Evolutionary conservation across 495 filamentous ascomycete genomes (phyloP).

Genomic region (Penicillium arizonense): DNA sequence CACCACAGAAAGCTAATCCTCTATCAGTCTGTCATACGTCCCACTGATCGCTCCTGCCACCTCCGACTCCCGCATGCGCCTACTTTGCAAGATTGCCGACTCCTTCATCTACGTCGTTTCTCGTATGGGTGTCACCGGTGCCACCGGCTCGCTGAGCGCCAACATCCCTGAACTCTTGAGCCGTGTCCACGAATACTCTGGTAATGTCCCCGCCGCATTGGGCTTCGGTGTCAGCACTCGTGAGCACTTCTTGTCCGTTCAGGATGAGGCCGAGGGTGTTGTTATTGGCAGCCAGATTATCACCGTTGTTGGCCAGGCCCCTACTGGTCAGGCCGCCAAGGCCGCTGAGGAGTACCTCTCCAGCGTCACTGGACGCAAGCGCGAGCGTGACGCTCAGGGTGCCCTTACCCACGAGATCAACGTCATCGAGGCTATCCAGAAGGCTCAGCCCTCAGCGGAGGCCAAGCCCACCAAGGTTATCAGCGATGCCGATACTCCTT

Average conservation of each 20-base stretch:
- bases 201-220: constrained; percentile 82
- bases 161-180: constrained; percentile 77
- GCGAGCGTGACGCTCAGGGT: constrained; percentile 38
- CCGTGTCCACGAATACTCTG: constrained; percentile 90
- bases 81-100: constrained; percentile 95
- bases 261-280: constrained; percentile 83
- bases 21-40: constrained; percentile 78
- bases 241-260: constrained; percentile 87
- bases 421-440: constrained; percentile 60
- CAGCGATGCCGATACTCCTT: constrained; percentile 55
- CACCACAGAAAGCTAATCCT: not conserved
- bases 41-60: constrained; percentile 94
- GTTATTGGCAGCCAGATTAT: constrained; percentile 97
- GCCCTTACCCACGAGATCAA: constrained; percentile 36
- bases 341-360: constrained; percentile 84
- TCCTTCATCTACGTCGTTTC: constrained; percentile 99
- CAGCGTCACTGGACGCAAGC: constrained; percentile 67
- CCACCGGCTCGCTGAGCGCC: constrained; percentile 74
- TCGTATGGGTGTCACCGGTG: constrained; percentile 94
- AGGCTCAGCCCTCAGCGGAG: constrained; percentile 32
- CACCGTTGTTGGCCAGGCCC: constrained; percentile 70
- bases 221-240: constrained; percentile 95
- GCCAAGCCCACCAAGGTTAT: constrained; percentile 54
- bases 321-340: constrained; percentile 66
- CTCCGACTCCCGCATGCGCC: constrained; percentile 87